Percentiles rank a stretch among this genome's conserved stretches.
Conservation (phyloP, 2,329 filamentous ascomycete species). For the Phialophora macrospora region DNA sequence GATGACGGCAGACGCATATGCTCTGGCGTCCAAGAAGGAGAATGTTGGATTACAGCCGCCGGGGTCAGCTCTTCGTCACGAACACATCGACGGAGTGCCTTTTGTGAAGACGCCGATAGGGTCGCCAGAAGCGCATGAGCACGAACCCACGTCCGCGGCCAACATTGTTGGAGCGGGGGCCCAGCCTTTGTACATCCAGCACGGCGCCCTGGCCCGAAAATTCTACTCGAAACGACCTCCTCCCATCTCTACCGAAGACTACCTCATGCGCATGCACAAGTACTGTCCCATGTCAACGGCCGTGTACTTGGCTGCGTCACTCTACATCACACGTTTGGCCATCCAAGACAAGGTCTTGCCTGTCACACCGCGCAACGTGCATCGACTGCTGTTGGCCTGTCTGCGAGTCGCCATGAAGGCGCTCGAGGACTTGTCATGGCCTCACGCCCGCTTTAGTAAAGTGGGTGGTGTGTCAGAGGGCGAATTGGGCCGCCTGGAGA, state of each 20-base stretch:
- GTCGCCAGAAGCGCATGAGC: constrained; percentile 56
- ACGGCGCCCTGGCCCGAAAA: constrained; percentile 83
- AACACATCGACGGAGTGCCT: constrained; percentile 46
- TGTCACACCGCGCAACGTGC: constrained; percentile 81
- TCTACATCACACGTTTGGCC: constrained; percentile 83
- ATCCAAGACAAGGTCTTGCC: constrained; percentile 77
- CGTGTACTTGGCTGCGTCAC: constrained; percentile 86
- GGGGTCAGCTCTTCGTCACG: constrained; percentile 48
- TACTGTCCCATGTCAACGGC: constrained; percentile 94
- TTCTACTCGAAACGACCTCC: constrained; percentile 91
- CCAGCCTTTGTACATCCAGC: constrained; percentile 75
- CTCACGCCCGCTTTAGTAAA: constrained; percentile 79
- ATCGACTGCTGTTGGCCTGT: constrained; percentile 82
- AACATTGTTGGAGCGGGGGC: constrained; percentile 64
- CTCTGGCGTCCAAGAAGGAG: constrained; percentile 38
- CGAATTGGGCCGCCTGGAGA: constrained; percentile 83
- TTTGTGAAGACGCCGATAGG: constrained; percentile 49
- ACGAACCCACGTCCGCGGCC: constrained; percentile 53
- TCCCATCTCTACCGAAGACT: constrained; percentile 80
- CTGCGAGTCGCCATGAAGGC: constrained; percentile 91
- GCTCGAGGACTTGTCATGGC: constrained; percentile 88
- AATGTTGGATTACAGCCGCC: constrained; percentile 40
- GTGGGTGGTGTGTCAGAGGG: constrained; percentile 85
- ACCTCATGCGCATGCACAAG: constrained; percentile 81
- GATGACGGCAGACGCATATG: constrained; percentile 20